phyloP scores from a whole-genome alignment of 306 rosid genomes.

The Trifolium pratense region DNA sequence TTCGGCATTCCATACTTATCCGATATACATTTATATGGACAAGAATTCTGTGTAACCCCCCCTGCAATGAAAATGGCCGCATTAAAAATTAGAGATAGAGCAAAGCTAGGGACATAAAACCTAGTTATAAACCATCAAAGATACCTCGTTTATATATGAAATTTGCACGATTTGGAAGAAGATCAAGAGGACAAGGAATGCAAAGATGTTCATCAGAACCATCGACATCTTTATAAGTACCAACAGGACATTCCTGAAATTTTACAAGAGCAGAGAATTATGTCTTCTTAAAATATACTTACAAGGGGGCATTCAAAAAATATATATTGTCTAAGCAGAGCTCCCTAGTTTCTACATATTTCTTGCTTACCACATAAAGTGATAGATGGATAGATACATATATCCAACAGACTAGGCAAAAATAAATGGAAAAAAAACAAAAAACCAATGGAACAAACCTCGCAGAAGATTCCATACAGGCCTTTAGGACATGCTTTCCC shows the following conservation, averaged over 20 bases:
- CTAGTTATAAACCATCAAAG: conserved; percentile 36
- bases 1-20: conserved; percentile 96
- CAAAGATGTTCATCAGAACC: conserved; percentile 87
- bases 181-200: conserved; percentile 86
- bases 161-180: conserved; percentile 89
- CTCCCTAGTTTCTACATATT: not conserved
- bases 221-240: conserved; percentile 83
- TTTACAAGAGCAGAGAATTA: conserved; percentile 15
- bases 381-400: conserved; percentile 22
- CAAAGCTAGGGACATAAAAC: conserved; percentile 35
- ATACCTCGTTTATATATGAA: conserved; percentile 90
- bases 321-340: conserved; percentile 5
- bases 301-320: conserved; percentile 9
- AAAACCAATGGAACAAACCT: conserved; percentile 58
- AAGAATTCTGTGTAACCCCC: conserved; percentile 67
- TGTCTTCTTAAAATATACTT: conserved; percentile 29
- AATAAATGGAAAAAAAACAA: not conserved
- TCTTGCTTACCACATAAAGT: conserved; percentile 17
- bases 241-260: conserved; percentile 92
- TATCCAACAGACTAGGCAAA: conserved; percentile 26
- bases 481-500: conserved; percentile 96
- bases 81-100: conserved; percentile 28
- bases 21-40: conserved; percentile 89
- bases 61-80: conserved; percentile 60
- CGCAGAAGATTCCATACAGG: conserved; percentile 84